A percentile compares a stretch with the other conserved stretches of the same genome.
phyloP scores from a whole-genome alignment of 768 basidiomycete genomes.

The Tulasnella sp. region DNA sequence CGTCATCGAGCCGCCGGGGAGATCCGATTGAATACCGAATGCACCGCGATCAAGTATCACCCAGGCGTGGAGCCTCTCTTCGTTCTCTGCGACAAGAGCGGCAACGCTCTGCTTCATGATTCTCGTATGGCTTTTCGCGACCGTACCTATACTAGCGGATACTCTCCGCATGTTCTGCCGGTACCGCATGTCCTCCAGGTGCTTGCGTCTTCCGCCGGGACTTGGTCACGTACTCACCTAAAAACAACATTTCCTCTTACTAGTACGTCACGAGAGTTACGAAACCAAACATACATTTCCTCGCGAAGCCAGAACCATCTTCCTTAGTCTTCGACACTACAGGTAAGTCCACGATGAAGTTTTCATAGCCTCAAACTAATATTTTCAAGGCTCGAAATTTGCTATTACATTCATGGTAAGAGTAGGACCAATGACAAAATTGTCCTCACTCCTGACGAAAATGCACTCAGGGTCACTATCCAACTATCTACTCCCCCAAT shows the following conservation, averaged over 20 bases:
- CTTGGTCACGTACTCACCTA: no score
- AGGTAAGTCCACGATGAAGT: background rate
- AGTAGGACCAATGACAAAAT: background rate
- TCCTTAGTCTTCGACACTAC: background rate
- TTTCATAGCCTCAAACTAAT: background rate
- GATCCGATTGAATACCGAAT: background rate
- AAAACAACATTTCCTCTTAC: no score
- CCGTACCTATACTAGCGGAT: no score
- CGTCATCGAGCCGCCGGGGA: background rate
- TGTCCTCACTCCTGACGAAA: background rate
- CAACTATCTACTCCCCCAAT: constrained; percentile 2
- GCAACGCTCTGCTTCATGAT: background rate
- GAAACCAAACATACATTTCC: background rate
- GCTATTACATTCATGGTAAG: constrained; percentile 11
- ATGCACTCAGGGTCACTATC: background rate
- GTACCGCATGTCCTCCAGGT: no score
- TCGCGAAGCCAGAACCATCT: background rate
- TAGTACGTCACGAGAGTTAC: constrained; percentile 5
- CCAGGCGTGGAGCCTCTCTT: constrained; percentile 2
- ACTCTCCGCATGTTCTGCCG: no score
- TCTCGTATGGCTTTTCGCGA: background rate
- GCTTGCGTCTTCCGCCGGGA: no score
- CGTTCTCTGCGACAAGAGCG: background rate
- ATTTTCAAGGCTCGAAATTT: background rate
- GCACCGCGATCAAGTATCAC: constrained; percentile 8